Evolutionary conservation across 495 filamentous ascomycete species (phyloP), one percentile per base, ranked within the genome.

Genomic region (Penicillium canescens): DNA sequence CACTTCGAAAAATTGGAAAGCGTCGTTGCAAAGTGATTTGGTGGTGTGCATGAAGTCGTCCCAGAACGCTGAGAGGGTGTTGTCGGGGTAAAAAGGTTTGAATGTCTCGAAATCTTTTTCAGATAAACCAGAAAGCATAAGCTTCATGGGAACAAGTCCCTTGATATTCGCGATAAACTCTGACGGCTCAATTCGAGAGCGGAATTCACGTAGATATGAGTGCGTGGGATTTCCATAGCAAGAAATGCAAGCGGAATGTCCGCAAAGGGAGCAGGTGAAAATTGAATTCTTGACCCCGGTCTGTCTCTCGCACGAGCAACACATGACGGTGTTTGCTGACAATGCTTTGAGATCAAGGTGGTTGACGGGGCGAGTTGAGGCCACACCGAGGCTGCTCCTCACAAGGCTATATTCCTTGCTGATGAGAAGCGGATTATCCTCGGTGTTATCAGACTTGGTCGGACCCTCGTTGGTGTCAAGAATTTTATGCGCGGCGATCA

Each of bases 141-240:
- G 56, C 18, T 70, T 66, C 68, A 72, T 74, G n/a, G 82, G 81
- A n/a, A 84, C 40, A 16, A 71, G 52, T 0, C 53, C 58, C 43
- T 76, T 77, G 18, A 84, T 42, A 13, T 61, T 48, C 9, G 59
- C 56, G n/a, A 79, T 71, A 55, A 87, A 88, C 6, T 72, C 62
- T 33, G 69, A 43, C 16, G 85, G 81, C 5, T 49, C 6, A 28
- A 67, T 65, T 18, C 83, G 74, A 38, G 13, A 33, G n/a, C 62
- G 39, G 14, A 28, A 39, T 46, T 50, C 59, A 44, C 39, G 31
- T 57, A 54, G 38, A 54, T 83, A 86, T 3, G 65, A 54, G 62
- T 89, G 85, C 10, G 57, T 50, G 4, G 86, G 86, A 34, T 82
- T 81, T 4, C 80, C 80, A 8, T 70, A 75, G 52, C 85, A 87